Evolutionary conservation across 2,329 filamentous ascomycete species (phyloP), one percentile per base, ranked within the genome.

Genomic region (Xylaria sp.): DNA sequence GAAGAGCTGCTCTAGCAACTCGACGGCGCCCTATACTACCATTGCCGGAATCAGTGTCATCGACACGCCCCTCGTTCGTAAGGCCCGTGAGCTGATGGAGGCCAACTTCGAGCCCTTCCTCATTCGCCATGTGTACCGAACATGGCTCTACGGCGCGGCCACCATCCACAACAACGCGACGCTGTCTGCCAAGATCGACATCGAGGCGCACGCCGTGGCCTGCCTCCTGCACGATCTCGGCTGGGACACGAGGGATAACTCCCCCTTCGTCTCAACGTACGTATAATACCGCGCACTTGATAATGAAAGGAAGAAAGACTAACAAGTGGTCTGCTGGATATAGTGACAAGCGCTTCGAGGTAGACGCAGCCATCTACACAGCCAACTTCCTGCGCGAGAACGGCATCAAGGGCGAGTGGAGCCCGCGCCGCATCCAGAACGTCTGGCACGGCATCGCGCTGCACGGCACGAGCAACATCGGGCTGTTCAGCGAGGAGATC

Each of bases 331-430:
- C 18, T 16, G 4, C 21, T 16, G 21, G 13, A 6, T 44, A n/a
- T 13, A 69, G 67, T 37, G 75, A 74, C 62, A 72, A 76, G 61
- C 75, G 76, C 37, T 75, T 74, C 63, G 74, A 75, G 54, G 69
- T 78, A 32, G 76, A 78, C 65, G 74, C 72, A n/a, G 76, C 75
- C 37, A 75, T 75, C 62, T 71, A 72, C 27, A 60, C 74, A 2
- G 64, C 69, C 29, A 68, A 73, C 58, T 76, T 75, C 71, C 42
- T 76, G 32, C 53, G 69, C 9, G 29, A 68, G 32, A 72, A 74
- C 69, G 71, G 68, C 0, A 65, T 67, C 54, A 66, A 66, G 66
- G 59, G 65, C n/a, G 68, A 70, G 58, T 76, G 73, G 73, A 63
- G 63, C 55, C 61, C 62, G 18, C 59, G 57, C 18, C 73, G 74